phyloP scores from a whole-genome alignment of 1,284 basidiomycete genomes.

The Boletus mariae region DNA sequence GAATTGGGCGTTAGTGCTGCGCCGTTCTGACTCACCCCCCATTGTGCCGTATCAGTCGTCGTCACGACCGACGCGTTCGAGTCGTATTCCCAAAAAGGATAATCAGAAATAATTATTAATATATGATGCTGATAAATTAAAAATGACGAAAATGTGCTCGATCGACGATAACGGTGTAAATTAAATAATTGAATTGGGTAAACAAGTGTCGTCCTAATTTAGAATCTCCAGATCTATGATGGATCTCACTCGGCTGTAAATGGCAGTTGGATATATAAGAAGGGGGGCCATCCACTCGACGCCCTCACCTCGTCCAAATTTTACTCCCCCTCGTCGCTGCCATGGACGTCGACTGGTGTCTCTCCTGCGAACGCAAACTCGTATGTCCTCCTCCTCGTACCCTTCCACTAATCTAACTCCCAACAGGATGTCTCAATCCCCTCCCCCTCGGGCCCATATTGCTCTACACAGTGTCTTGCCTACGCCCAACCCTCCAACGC shows the following conservation, averaged over 20 bases:
- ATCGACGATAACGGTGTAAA: conserved; percentile 33
- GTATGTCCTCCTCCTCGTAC: conserved; percentile 36
- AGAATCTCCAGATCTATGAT: conserved; percentile 13
- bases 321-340: neutral
- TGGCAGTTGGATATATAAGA: conserved; percentile 31
- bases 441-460: conserved; percentile 42
- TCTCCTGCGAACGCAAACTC: conserved; percentile 53
- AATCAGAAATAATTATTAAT: conserved; percentile 4
- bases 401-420: conserved; percentile 10
- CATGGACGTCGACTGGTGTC: conserved; percentile 69
- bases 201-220: conserved; percentile 10
- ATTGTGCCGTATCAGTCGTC: conserved; percentile 10
- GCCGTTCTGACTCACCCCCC: conserved; percentile 19
- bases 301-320: conserved; percentile 9
- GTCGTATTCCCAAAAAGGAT: neutral
- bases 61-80: conserved; percentile 11
- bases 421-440: conserved; percentile 39
- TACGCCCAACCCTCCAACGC: conserved; percentile 27
- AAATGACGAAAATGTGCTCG: conserved; percentile 23
- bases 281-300: conserved; percentile 4
- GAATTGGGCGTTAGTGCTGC: conserved; percentile 24
- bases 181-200: conserved; percentile 33
- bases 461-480: conserved; percentile 48
- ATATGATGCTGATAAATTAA: neutral
- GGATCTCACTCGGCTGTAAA: conserved; percentile 20